A percentile compares a stretch with the other conserved stretches of the same genome.
phyloP scores from a whole-genome alignment of 2,329 filamentous ascomycete species.

The Penicillium sp. region DNA sequence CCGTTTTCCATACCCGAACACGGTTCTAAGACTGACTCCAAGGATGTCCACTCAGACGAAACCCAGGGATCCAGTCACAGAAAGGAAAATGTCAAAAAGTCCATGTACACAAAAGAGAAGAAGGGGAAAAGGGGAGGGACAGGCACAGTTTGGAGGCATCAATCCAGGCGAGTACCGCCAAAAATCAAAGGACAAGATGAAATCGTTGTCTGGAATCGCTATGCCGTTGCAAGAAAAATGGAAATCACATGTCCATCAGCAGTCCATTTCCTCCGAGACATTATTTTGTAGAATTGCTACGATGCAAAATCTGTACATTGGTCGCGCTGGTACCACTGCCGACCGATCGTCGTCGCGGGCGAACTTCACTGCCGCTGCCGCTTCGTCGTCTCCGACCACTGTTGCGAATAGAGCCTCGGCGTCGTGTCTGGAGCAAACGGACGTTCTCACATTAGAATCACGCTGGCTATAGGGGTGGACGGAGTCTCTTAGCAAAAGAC shows the following conservation, averaged over 20 bases:
- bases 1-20: slow-evolving; percentile 48
- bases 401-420: slow-evolving; percentile 44
- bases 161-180: slow-evolving; percentile 17
- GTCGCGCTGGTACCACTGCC: slow-evolving; percentile 36
- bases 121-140: slow-evolving; percentile 27
- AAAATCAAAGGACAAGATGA: slow-evolving; percentile 33
- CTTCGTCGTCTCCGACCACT: slow-evolving; percentile 41
- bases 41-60: slow-evolving; percentile 34
- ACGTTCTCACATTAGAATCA: slow-evolving; percentile 51
- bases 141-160: slow-evolving; percentile 26
- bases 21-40: slow-evolving; percentile 43
- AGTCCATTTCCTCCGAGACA: slow-evolving; percentile 17
- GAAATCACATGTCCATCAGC: slow-evolving; percentile 25
- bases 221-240: slow-evolving; percentile 37
- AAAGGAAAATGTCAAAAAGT: slow-evolving; percentile 40
- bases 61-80: slow-evolving; percentile 27
- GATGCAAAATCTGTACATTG: slow-evolving; percentile 39
- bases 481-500: slow-evolving; percentile 45
- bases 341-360: slow-evolving; percentile 44
- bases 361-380: slow-evolving; percentile 45
- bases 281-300: slow-evolving; percentile 47
- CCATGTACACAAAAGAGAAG: slow-evolving; percentile 45
- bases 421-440: slow-evolving; percentile 50
- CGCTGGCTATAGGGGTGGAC: slow-evolving; percentile 41
- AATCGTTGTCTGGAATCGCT: slow-evolving; percentile 40